Evolutionary conservation across 352 stramenopile genomes (phyloP).

Genomic region (Globisporangium canariense): DNA sequence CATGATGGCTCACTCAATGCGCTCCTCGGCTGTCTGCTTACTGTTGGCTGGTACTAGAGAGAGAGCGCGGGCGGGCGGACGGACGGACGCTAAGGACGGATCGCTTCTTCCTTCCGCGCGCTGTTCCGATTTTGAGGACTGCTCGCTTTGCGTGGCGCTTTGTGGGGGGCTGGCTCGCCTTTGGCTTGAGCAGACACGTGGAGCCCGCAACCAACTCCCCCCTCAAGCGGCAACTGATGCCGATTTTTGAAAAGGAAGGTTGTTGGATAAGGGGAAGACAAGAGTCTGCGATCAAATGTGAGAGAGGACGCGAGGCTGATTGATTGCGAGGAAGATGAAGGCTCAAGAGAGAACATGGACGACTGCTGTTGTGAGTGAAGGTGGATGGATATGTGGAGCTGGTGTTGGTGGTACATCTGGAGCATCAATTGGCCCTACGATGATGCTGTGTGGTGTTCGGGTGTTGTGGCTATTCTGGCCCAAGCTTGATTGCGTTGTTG

Average conservation of each 20-base stretch:
- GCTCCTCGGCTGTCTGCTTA: neutral
- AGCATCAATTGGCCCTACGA: neutral
- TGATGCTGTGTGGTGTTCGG: neutral
- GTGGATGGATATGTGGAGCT: no score
- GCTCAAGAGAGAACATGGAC: neutral
- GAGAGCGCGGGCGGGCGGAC: neutral
- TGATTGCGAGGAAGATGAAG: constrained; percentile 3
- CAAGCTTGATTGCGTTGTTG: neutral
- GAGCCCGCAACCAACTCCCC: constrained; percentile 7
- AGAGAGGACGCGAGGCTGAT: constrained; percentile 1
- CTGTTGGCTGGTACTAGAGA: neutral
- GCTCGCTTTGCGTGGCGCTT: neutral
- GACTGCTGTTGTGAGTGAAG: neutral
- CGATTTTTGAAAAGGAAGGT: neutral
- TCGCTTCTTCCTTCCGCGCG: constrained; percentile 5
- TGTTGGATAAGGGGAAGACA: constrained; percentile 1
- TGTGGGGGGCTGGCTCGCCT: neutral
- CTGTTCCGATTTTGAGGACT: constrained; percentile 18
- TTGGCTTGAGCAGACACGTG: constrained; percentile 12
- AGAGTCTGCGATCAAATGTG: neutral
- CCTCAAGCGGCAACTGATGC: constrained; percentile 6
- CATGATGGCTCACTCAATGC: constrained; percentile 49
- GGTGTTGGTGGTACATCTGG: no score
- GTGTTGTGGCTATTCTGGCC: neutral
- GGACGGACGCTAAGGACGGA: neutral